Evolutionary conservation across 2,329 filamentous ascomycete genomes (phyloP), one percentile per base, ranked within the genome.

Genomic region (Alternaria triticina): DNA sequence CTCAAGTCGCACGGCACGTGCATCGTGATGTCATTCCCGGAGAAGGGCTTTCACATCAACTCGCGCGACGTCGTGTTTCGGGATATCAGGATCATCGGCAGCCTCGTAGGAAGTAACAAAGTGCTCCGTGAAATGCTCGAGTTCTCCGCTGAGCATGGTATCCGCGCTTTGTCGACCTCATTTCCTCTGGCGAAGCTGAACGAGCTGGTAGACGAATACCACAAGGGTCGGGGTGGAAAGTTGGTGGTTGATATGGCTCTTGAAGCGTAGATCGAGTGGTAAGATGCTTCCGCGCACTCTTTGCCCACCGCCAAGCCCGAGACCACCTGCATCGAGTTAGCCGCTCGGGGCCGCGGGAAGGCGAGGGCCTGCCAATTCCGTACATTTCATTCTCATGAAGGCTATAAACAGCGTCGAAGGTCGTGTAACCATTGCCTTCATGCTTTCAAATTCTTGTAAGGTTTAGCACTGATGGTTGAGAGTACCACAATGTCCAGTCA

Each of bases 21-120:
- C 62, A 79, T 85, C 6, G 70, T 84, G 0, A 82, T 85, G 2
- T 84, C 82, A 0, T 85, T 84, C 69, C 83, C 83, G 0, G 79
- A 82, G 49, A 70, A 76, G 11, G 82, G 81, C 1, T 83, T 83
- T 60, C 79, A 81, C 20, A 61, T 83, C n/a, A 81, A 79, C 1
- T 76, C 81, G 3, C 64, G 76, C 13, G 82, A 83, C 62, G 61
- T 83, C 1, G 82, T 84, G 1, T 83, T 83, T 54, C 70, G 82
- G n/a, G 79, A 83, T 59, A 83, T 84, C 33, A 77, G 73, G 1
- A 76, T 83, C 12, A 69, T 80, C 20, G 82, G 82, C 0, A 83
- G 79, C 60, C 68, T 84, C 12, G 78, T 83, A 6, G 82, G 81
- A 2, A 81, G 79, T 49, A 83, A 82, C 67, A 79, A 71, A 62